Evolutionary conservation across 768 basidiomycete species (phyloP).

Genomic region (Tylopilus felleus): DNA sequence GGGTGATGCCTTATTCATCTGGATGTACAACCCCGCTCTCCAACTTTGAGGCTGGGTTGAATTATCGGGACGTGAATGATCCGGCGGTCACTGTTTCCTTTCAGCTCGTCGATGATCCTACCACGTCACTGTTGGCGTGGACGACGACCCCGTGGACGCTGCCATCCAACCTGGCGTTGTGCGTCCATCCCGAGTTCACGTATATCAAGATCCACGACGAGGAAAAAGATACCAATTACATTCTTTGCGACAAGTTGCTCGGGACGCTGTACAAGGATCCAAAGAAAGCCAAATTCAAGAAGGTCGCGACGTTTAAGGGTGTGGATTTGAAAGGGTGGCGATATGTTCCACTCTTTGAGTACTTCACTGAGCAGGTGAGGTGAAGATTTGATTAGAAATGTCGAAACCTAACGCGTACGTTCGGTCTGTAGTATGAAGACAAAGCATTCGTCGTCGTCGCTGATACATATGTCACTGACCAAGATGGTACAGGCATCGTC

Average conservation of each 20-base stretch:
- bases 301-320: conserved; percentile 83
- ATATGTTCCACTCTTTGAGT: conserved; percentile 93
- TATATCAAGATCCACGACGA: conserved; percentile 97
- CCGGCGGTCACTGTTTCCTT: conserved; percentile 94
- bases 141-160: conserved; percentile 99
- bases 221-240: conserved; percentile 82
- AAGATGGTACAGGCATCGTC: conserved; percentile 95
- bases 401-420: not conserved
- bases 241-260: conserved; percentile 85
- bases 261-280: conserved; percentile 92
- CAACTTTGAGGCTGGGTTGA: conserved; percentile 93
- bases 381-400: not conserved
- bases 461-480: conserved; percentile 91
- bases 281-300: conserved; percentile 95
- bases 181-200: conserved; percentile 93
- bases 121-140: conserved; percentile 90
- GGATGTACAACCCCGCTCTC: conserved; percentile 94
- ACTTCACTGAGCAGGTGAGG: conserved; percentile 88
- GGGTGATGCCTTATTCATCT: conserved; percentile 98
- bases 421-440: conserved; percentile 68
- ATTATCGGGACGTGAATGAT: conserved; percentile 91
- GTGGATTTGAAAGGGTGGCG: conserved; percentile 94
- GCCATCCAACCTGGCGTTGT: conserved; percentile 91
- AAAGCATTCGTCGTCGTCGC: conserved; percentile 85
- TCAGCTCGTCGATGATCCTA: conserved; percentile 89